Evolutionary conservation across 139 green algal species (phyloP).

Genomic region (Zygnema circumcarinatum): DNA sequence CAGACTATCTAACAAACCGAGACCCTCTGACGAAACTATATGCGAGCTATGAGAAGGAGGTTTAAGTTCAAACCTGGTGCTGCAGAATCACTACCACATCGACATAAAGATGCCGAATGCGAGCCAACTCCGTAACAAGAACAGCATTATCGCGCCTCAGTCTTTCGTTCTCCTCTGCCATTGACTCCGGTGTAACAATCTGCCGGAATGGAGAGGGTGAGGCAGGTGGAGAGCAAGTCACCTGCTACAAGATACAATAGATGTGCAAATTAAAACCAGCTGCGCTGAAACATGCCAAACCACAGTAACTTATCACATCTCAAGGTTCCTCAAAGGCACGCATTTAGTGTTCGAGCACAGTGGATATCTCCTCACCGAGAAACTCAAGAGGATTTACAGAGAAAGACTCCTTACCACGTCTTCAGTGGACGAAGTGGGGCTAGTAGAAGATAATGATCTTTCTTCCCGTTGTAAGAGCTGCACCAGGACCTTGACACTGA

Average conservation of each 20-base stretch:
- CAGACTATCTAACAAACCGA: not conserved
- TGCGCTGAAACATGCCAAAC: not conserved
- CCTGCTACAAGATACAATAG: conserved; percentile 9
- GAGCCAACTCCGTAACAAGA: conserved; percentile 24
- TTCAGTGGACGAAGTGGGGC: conserved; percentile 6
- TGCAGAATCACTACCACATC: conserved; percentile 4
- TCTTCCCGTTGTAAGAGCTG: conserved; percentile 14
- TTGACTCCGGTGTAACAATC: not conserved
- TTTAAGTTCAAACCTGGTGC: not conserved
- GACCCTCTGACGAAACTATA: not conserved
- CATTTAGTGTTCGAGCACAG: not conserved
- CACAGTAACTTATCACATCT: too few relatives aligned
- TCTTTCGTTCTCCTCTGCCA: conserved; percentile 38
- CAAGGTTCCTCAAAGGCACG: too few relatives aligned
- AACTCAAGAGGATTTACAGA: not conserved
- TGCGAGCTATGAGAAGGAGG: not conserved
- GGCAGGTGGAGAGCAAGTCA: not conserved
- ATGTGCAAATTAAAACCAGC: not conserved
- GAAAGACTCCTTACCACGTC: not conserved
- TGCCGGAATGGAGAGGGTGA: not conserved
- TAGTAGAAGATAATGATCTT: conserved; percentile 1
- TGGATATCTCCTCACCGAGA: not conserved
- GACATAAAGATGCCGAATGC: conserved; percentile 7
- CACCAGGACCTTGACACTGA: not conserved
- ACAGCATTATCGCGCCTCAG: conserved; percentile 43